Percentiles rank a stretch among this genome's conserved stretches.
Conservation (phyloP, 1,284 basidiomycete genomes). For the Papiliotrema flavescens region DNA sequence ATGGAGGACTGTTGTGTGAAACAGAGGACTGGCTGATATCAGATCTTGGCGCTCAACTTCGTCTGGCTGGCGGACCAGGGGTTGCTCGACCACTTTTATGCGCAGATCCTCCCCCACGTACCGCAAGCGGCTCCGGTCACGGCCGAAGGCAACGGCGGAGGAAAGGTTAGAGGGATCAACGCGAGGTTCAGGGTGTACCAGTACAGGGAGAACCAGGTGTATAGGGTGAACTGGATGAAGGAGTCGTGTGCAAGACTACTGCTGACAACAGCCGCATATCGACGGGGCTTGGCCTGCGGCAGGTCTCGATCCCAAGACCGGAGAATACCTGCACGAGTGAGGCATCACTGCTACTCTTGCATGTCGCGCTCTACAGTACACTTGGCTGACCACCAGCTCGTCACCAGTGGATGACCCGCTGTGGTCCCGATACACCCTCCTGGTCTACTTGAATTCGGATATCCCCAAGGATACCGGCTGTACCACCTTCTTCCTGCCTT, state of each 20-base stretch:
- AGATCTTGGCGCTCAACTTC: conserved; percentile 55
- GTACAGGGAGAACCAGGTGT: conserved; percentile 54
- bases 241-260: conserved; percentile 5
- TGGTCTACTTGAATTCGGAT: conserved; percentile 57
- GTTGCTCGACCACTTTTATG: conserved; percentile 52
- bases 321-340: conserved; percentile 57
- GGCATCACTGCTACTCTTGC: too few species aligned
- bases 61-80: conserved; percentile 56
- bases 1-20: not conserved
- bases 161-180: conserved; percentile 55
- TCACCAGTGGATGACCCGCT: conserved; percentile 44
- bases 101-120: conserved; percentile 51
- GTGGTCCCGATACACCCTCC: conserved; percentile 55
- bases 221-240: conserved; percentile 44
- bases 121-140: conserved; percentile 38
- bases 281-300: conserved; percentile 60
- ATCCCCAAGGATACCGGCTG: conserved; percentile 51
- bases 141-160: conserved; percentile 45
- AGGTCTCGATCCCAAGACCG: conserved; percentile 50
- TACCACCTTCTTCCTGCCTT: conserved; percentile 58
- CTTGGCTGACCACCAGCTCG: conserved; percentile 23
- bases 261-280: conserved; percentile 49
- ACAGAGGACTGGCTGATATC: not conserved
- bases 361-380: too few species aligned
- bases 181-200: conserved; percentile 55